Conservation (phyloP, 2,329 filamentous ascomycete genomes). For the Cercospora berteroae region DNA sequence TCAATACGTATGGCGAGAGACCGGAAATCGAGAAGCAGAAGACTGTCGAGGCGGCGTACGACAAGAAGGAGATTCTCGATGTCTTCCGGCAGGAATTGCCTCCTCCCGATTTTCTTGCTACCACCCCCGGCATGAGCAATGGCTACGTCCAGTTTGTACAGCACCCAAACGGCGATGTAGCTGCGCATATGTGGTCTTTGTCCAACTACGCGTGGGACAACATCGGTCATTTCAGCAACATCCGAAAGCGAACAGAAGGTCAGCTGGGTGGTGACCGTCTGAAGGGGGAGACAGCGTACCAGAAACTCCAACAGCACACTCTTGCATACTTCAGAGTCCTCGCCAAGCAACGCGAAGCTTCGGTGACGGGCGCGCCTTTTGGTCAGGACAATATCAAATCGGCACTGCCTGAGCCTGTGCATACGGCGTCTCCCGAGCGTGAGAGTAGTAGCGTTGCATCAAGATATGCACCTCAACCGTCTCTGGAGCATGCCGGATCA, state of each 20-base stretch:
- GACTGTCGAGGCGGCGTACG: constrained; percentile 34
- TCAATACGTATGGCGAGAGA: constrained; percentile 31
- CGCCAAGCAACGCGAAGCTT: constrained; percentile 42
- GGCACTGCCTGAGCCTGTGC: constrained; percentile 28
- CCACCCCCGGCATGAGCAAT: constrained; percentile 36
- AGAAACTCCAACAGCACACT: constrained; percentile 38
- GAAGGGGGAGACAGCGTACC: constrained; percentile 37
- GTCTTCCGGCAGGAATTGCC: constrained; percentile 46
- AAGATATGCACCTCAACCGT: not conserved
- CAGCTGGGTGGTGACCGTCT: constrained; percentile 44
- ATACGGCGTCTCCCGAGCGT: not conserved
- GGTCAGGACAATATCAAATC: constrained; percentile 35
- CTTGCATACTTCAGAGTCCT: constrained; percentile 45
- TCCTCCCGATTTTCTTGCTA: constrained; percentile 41
- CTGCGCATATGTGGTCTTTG: constrained; percentile 48
- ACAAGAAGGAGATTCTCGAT: constrained; percentile 37
- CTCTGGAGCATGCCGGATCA: not conserved
- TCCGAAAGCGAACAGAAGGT: constrained; percentile 45
- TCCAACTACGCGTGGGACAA: constrained; percentile 45
- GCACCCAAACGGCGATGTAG: constrained; percentile 49
- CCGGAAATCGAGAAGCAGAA: constrained; percentile 30
- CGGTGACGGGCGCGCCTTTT: constrained; percentile 32
- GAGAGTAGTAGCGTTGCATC: constrained; percentile 3
- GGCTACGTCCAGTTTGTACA: constrained; percentile 48
- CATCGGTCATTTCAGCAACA: constrained; percentile 46